phyloP scores from a whole-genome alignment of 208 protist species.

The Wallacemonas sp. region DNA sequence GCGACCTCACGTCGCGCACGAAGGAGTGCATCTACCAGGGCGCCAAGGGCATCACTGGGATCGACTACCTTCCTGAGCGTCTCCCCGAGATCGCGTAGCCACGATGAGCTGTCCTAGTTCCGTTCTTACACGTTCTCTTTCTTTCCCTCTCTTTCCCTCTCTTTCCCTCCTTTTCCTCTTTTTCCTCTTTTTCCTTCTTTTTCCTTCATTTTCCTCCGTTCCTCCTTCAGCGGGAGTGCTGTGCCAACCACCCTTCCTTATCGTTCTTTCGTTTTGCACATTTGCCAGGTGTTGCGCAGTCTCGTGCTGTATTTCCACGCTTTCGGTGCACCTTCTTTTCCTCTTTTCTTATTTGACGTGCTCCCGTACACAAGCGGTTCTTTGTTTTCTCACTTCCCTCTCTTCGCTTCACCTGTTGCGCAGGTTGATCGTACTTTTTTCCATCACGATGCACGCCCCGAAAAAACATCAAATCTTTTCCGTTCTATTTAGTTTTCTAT shows the following conservation, averaged over 20 bases:
- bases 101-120: not conserved
- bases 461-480: too few relatives aligned
- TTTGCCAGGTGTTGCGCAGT: too few relatives aligned
- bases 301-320: too few relatives aligned
- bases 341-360: too few relatives aligned
- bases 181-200: conserved; percentile 18
- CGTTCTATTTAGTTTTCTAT: too few relatives aligned
- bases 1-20: conserved; percentile 24
- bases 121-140: not conserved
- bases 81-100: not conserved
- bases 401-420: too few relatives aligned
- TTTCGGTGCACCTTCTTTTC: too few relatives aligned
- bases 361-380: too few relatives aligned
- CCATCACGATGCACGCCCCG: too few relatives aligned
- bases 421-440: too few relatives aligned
- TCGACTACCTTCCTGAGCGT: conserved; percentile 24
- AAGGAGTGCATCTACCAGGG: conserved; percentile 33
- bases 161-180: conserved; percentile 17
- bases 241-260: not conserved
- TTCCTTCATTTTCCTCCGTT: conserved; percentile 18
- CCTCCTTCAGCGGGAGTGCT: not conserved
- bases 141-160: not conserved
- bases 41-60: conserved; percentile 26
- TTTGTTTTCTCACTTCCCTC: too few relatives aligned
- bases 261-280: not conserved